Evolutionary conservation across 768 basidiomycete species (phyloP).

Genomic region (Asterophora lycoperdoides): DNA sequence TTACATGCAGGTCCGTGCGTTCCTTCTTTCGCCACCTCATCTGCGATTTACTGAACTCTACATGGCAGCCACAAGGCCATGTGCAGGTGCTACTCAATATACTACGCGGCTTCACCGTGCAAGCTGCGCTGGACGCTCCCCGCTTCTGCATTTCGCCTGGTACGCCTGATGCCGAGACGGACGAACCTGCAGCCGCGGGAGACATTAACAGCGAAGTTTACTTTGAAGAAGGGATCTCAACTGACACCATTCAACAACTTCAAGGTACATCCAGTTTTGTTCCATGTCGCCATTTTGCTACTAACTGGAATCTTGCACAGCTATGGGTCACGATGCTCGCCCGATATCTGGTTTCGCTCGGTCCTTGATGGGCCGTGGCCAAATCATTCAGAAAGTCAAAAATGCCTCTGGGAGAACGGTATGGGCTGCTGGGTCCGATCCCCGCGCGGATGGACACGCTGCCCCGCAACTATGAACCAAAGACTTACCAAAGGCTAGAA

Average conservation of each 20-base stretch:
- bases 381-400: constrained; percentile 80
- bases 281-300: background rate
- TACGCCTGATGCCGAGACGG: constrained; percentile 53
- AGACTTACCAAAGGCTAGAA: no score
- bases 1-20: constrained; percentile 74
- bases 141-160: constrained; percentile 94
- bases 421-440: constrained; percentile 95
- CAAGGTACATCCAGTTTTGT: constrained; percentile 41
- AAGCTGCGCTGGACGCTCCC: constrained; percentile 90
- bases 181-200: constrained; percentile 46
- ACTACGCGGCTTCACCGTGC: constrained; percentile 80
- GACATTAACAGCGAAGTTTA: constrained; percentile 82
- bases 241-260: constrained; percentile 59
- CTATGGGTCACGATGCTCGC: constrained; percentile 90
- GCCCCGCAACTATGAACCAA: no score
- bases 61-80: constrained; percentile 82
- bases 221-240: constrained; percentile 79
- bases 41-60: constrained; percentile 6
- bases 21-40: no score
- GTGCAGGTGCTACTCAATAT: constrained; percentile 92
- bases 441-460: constrained; percentile 85
- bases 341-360: constrained; percentile 55
- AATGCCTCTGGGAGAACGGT: constrained; percentile 64
- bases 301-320: constrained; percentile 41
- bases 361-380: constrained; percentile 74